Conservation (phyloP, 108 stramenopile genomes). For the Cyclotella choctawhatcheeana region DNA sequence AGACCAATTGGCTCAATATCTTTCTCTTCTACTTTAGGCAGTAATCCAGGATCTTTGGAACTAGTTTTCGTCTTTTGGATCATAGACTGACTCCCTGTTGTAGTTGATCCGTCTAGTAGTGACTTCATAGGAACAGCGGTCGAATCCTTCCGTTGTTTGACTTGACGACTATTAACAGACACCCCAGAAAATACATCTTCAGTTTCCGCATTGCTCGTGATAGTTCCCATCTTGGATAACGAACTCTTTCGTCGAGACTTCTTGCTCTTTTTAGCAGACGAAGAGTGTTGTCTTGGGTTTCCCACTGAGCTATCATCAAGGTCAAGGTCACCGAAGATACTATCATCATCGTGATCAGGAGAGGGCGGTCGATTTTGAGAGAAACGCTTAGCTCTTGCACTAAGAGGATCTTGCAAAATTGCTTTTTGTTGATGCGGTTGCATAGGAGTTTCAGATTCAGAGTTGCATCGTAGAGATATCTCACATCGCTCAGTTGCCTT, state of each 20-base stretch:
- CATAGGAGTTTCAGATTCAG: slow-evolving; percentile 1
- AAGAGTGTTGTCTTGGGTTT: background rate
- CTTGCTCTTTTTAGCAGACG: background rate
- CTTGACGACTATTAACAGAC: slow-evolving; percentile 30
- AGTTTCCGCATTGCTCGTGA: slow-evolving; percentile 14
- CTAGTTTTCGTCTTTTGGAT: slow-evolving; percentile 10
- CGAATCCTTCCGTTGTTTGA: slow-evolving; percentile 23
- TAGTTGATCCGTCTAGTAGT: slow-evolving; percentile 40
- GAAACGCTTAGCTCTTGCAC: background rate
- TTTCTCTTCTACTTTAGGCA: slow-evolving; percentile 6
- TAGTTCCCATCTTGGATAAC: background rate
- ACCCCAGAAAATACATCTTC: slow-evolving; percentile 56
- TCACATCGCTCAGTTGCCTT: slow-evolving; percentile 6
- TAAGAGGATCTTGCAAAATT: slow-evolving; percentile 9
- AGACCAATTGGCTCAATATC: slow-evolving; percentile 1
- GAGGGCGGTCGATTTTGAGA: background rate
- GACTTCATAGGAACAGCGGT: slow-evolving; percentile 42
- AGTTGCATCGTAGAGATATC: slow-evolving; percentile 8
- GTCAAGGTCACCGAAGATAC: slow-evolving; percentile 49
- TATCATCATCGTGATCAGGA: slow-evolving; percentile 37
- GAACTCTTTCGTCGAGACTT: slow-evolving; percentile 1
- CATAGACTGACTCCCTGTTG: slow-evolving; percentile 26
- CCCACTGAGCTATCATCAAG: slow-evolving; percentile 7
- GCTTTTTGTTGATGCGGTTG: background rate
- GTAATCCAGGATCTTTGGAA: slow-evolving; percentile 12